Evolutionary conservation across 331 rosid species (phyloP).

Genomic region (Phaseolus coccineus): DNA sequence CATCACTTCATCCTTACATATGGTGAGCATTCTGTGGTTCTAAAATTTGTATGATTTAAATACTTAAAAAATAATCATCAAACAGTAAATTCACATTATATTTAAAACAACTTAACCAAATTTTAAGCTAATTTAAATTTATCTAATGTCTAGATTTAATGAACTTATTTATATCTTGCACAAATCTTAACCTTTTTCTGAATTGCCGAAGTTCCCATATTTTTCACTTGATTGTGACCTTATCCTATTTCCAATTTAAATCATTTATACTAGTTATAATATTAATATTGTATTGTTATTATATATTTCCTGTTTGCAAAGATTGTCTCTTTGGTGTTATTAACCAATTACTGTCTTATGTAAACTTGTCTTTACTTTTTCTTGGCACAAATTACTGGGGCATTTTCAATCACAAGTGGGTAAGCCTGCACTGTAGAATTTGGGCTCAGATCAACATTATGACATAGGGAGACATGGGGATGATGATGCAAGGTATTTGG

Average conservation of each 20-base stretch:
- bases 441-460: conserved; percentile 75
- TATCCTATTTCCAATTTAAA: neutral
- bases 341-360: conserved; percentile 14
- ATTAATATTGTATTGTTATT: neutral
- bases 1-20: neutral
- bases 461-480: conserved; percentile 57
- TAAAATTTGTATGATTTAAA: neutral
- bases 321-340: neutral
- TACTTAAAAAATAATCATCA: neutral
- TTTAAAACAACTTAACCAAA: neutral
- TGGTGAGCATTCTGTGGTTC: neutral
- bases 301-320: conserved; percentile 16
- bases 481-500: conserved; percentile 63
- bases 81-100: neutral
- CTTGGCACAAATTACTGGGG: conserved; percentile 75
- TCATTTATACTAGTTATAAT: neutral
- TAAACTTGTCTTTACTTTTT: conserved; percentile 9
- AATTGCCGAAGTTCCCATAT: neutral
- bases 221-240: neutral
- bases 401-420: conserved; percentile 80
- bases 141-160: too few species aligned
- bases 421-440: conserved; percentile 82
- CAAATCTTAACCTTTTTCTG: neutral
- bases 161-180: neutral
- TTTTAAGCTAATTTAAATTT: too few species aligned